Evolutionary conservation across 2,329 filamentous ascomycete species (phyloP).

Genomic region (Colletotrichum sidae): DNA sequence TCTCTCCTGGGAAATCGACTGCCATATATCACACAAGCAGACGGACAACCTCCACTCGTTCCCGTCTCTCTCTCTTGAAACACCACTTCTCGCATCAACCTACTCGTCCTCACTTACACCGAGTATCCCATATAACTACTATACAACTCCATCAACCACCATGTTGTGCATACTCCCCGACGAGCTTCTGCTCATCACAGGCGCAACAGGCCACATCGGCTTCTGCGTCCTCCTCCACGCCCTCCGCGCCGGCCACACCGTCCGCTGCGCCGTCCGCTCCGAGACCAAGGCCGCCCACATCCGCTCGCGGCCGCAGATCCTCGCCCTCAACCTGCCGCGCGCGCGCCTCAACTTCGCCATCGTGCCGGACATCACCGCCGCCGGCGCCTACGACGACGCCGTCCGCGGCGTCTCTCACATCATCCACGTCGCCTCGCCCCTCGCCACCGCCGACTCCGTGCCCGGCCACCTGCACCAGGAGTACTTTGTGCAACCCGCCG

Average conservation of each 20-base stretch:
- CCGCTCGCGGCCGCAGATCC: constrained; percentile 33
- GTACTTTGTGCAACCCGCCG: constrained; percentile 66
- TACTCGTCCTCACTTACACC: background rate
- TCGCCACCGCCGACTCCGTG: constrained; percentile 62
- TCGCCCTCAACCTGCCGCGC: constrained; percentile 32
- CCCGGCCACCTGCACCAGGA: constrained; percentile 63
- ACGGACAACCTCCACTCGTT: constrained; percentile 22
- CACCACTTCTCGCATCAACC: background rate
- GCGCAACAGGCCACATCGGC: constrained; percentile 47
- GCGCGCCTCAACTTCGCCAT: constrained; percentile 44
- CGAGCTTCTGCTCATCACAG: constrained; percentile 43
- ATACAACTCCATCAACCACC: constrained; percentile 3
- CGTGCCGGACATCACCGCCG: constrained; percentile 51
- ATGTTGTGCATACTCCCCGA: constrained; percentile 34
- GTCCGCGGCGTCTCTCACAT: constrained; percentile 53
- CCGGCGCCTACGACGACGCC: constrained; percentile 55
- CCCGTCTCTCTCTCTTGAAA: background rate
- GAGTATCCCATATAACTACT: background rate
- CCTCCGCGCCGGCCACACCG: constrained; percentile 43
- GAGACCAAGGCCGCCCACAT: constrained; percentile 37
- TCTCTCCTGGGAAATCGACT: constrained; percentile 3
- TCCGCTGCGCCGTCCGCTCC: constrained; percentile 47
- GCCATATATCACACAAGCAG: constrained; percentile 1
- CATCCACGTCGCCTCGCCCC: constrained; percentile 47
- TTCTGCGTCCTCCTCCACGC: constrained; percentile 44